Evolutionary conservation across 306 rosid genomes (phyloP), one percentile per base, ranked within the genome.

Genomic region (Herpetospermum pedunculosum): DNA sequence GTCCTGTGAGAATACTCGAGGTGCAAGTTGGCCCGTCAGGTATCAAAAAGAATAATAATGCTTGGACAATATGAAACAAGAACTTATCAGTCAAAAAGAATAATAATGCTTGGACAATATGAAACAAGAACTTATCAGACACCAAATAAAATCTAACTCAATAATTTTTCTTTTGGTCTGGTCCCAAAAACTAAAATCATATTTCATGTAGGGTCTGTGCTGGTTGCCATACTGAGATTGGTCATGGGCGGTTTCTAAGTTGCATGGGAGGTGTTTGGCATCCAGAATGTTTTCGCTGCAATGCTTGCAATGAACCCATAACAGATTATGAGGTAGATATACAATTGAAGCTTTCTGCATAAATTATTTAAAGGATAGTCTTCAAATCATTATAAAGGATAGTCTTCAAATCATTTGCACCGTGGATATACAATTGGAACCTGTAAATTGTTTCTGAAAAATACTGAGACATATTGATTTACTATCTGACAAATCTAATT

Each of bases 241-340:
- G 96, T 75, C 82, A 80, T 59, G 97, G 91, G 38, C 82, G 89
- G 73, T 88, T 78, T 85, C 79, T 89, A 84, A 94, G 90, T 79
- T 88, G 96, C 84, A 81, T 85, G 92, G 89, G 83, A 58, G 87
- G 81, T 12, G 80, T 85, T 78, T 94, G 96, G 98, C 98, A 94
- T 85, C 98, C 98, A 71, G 90, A 86, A 76, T 94, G 98, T 77
- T 94, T 91, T 62, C 71, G 91, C 44, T 94, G 98, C 79, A 84
- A 52, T 72, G 80, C 85, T 77, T 94, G 97, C 84, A 87, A 95
- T 71, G 81, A 75, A 34, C 97, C 99, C 49, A 95, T 95, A 67
- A 89, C 89, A 34, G 99, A 94, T 81, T 40, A 91, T 49, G 92
- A 94, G 98, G 98, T 94, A 63, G 49, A 29, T 55, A 72, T 64